Percentiles rank a stretch among this genome's conserved stretches.
phyloP scores from a whole-genome alignment of 2,329 filamentous ascomycete species.

The Curvularia sp. region DNA sequence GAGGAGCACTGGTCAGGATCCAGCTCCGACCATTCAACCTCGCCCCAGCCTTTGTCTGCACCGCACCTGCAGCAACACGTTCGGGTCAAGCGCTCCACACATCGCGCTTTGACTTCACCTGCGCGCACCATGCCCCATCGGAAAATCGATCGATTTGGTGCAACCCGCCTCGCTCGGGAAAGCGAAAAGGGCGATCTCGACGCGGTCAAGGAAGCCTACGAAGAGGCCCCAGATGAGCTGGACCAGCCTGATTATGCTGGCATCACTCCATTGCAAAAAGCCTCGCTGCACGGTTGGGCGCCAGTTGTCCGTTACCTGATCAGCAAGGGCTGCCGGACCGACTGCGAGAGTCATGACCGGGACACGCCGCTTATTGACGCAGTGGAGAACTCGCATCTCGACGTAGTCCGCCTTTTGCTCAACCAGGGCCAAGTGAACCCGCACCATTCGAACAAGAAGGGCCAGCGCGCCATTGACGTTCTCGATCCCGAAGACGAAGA shows the following conservation, averaged over 20 bases:
- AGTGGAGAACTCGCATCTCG: conserved; percentile 91
- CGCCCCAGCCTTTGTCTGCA: conserved; percentile 39
- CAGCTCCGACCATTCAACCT: conserved; percentile 48
- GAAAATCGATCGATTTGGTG: conserved; percentile 88
- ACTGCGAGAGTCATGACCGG: conserved; percentile 75
- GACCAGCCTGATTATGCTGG: conserved; percentile 91
- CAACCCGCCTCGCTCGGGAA: conserved; percentile 87
- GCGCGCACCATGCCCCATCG: conserved; percentile 73
- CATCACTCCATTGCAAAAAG: conserved; percentile 95
- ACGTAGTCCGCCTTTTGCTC: conserved; percentile 83
- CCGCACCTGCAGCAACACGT: conserved; percentile 53
- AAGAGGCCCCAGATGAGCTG: conserved; percentile 83
- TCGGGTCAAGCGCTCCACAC: conserved; percentile 67
- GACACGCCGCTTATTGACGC: conserved; percentile 96
- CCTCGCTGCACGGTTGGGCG: conserved; percentile 82
- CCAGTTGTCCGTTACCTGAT: conserved; percentile 89
- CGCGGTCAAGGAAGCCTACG: conserved; percentile 73
- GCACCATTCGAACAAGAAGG: conserved; percentile 87
- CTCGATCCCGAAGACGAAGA: conserved; percentile 78
- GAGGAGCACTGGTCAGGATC: conserved; percentile 48
- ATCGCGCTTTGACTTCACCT: conserved; percentile 61
- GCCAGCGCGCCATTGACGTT: conserved; percentile 88
- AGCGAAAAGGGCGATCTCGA: conserved; percentile 87
- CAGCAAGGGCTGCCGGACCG: conserved; percentile 81
- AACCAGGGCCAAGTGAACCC: conserved; percentile 85